phyloP scores from a whole-genome alignment of 768 basidiomycete genomes.

The Termitomyces sp. region DNA sequence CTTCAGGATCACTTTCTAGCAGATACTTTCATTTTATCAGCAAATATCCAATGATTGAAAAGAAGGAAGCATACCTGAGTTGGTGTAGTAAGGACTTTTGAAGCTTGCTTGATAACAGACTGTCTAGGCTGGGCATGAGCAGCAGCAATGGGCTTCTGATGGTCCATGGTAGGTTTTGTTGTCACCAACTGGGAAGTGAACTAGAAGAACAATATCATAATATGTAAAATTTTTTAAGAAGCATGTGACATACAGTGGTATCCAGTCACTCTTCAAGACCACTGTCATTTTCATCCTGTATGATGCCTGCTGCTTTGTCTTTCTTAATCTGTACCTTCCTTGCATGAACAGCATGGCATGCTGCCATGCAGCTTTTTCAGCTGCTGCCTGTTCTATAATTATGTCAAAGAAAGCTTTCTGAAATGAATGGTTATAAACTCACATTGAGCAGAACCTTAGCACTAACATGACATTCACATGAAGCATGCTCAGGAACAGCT shows the following conservation, averaged over 20 bases:
- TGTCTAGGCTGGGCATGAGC: too few relatives aligned
- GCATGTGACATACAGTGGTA: not conserved
- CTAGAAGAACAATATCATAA: not conserved
- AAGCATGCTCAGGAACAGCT: not conserved
- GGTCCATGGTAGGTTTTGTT: not conserved
- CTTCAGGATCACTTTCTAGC: not conserved
- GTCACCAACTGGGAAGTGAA: not conserved
- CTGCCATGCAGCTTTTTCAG: not conserved
- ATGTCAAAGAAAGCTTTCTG: not conserved
- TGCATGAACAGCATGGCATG: not conserved
- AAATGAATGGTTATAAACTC: not conserved
- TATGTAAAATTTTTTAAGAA: not conserved
- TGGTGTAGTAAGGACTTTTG: not conserved
- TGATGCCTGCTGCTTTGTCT: slow-evolving; percentile 5
- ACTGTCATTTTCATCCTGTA: not conserved
- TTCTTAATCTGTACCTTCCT: not conserved
- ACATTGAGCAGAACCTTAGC: slow-evolving; percentile 1
- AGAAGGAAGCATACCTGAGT: not conserved
- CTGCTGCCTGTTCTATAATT: not conserved
- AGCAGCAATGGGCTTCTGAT: not conserved
- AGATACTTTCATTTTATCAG: too few relatives aligned
- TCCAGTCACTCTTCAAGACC: not conserved
- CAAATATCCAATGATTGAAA: not conserved
- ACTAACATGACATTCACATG: not conserved
- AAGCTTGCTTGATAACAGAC: not conserved